Evolutionary conservation across 75 land plant genomes (phyloP).

Genomic region (Pinus taeda): DNA sequence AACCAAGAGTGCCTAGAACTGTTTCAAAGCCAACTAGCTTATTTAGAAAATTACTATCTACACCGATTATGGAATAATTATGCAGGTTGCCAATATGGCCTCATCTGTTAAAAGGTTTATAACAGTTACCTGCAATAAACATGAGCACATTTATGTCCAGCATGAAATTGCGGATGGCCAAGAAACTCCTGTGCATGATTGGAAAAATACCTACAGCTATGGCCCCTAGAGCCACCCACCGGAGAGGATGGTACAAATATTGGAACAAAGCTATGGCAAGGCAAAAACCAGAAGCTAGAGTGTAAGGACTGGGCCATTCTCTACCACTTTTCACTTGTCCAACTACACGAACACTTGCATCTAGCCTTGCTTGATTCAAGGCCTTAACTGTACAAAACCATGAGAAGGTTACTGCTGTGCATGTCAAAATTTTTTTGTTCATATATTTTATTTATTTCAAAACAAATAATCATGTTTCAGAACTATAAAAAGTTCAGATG

Average conservation of each 20-base stretch:
- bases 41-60: too few species aligned
- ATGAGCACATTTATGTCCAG: conserved; percentile 83
- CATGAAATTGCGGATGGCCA: conserved; percentile 36
- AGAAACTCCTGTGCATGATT: conserved; percentile 36
- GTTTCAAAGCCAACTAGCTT: background rate
- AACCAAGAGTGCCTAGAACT: conserved; percentile 75
- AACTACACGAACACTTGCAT: conserved; percentile 63
- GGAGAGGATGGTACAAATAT: conserved; percentile 44
- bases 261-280: conserved; percentile 51
- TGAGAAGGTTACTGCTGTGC: too few species aligned
- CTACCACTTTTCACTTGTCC: conserved; percentile 35
- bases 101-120: too few species aligned
- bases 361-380: conserved; percentile 77
- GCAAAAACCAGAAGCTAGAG: conserved; percentile 51
- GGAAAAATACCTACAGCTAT: conserved; percentile 71
- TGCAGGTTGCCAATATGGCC: too few species aligned
- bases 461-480: too few species aligned
- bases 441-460: too few species aligned
- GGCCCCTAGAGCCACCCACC: conserved; percentile 76
- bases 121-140: conserved; percentile 57
- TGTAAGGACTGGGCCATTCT: conserved; percentile 82
- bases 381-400: conserved; percentile 51
- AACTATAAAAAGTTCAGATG: too few species aligned
- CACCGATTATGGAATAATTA: too few species aligned
- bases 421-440: too few species aligned